Percentiles rank a stretch among this genome's conserved stretches.
These are phyloP conservation scores for Phytophthora hibernalis DNA, from an alignment of 352 stramenopile genomes.

Conservation along the genomic window DNA sequence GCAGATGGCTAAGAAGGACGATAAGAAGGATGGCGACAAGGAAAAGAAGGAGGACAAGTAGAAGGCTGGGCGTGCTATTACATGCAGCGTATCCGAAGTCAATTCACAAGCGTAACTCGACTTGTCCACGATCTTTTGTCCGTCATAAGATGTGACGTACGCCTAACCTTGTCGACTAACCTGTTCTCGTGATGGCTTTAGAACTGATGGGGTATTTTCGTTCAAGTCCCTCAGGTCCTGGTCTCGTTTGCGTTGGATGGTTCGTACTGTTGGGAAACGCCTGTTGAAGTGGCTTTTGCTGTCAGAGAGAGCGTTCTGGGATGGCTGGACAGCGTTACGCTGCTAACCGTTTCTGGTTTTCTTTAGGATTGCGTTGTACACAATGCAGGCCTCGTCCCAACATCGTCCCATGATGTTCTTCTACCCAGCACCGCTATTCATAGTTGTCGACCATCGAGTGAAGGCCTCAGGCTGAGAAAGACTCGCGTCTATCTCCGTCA, in stretches of 20 bases:
- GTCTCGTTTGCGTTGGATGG: constrained; percentile 16
- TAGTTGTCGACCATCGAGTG: constrained; percentile 3
- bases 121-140: constrained; percentile 20
- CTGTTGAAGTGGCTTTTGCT: constrained; percentile 16
- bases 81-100: constrained; percentile 18
- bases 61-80: constrained; percentile 18
- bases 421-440: constrained; percentile 24
- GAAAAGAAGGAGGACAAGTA: constrained; percentile 90
- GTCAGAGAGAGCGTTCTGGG: not conserved
- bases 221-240: constrained; percentile 27
- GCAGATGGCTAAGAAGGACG: constrained; percentile 85
- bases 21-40: constrained; percentile 83
- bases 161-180: constrained; percentile 19
- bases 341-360: constrained; percentile 32
- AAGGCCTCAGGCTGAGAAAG: constrained; percentile 11
- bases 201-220: not conserved
- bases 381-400: no score
- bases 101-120: constrained; percentile 31
- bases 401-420: constrained; percentile 41
- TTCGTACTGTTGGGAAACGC: constrained; percentile 16
- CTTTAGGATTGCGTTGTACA: constrained; percentile 11
- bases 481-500: constrained; percentile 35
- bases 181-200: constrained; percentile 13
- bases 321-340: constrained; percentile 5
- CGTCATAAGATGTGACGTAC: constrained; percentile 12